phyloP scores from a whole-genome alignment of 140 eudicot species.

The Senecio squalidus region DNA sequence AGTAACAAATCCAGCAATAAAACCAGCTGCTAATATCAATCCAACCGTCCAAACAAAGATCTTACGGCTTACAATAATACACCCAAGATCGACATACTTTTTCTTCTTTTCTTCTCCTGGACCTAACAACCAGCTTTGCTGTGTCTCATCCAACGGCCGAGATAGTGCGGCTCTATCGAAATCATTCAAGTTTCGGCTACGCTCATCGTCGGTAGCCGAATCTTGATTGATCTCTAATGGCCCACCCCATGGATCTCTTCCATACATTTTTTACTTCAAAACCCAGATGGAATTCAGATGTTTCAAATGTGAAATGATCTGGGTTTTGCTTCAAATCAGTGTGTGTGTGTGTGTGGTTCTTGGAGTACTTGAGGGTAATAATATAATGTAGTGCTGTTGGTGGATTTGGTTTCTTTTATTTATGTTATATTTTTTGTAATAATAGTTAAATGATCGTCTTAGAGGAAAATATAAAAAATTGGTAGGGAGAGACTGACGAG shows the following conservation, averaged over 20 bases:
- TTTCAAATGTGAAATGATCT: constrained; percentile 8
- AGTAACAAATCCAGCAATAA: constrained; percentile 61
- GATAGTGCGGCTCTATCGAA: constrained; percentile 83
- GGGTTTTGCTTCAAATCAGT: constrained; percentile 2
- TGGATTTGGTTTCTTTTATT: constrained; percentile 7
- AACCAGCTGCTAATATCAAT: constrained; percentile 62
- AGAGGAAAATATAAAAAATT: constrained; percentile 17
- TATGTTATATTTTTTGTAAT: constrained; percentile 7
- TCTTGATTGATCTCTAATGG: constrained; percentile 88
- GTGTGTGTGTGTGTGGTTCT: background rate
- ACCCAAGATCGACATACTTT: constrained; percentile 93
- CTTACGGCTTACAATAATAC: constrained; percentile 86
- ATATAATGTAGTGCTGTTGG: constrained; percentile 17
- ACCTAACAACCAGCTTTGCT: constrained; percentile 93
- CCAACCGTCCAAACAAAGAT: constrained; percentile 88
- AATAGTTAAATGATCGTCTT: constrained; percentile 8
- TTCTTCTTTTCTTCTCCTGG: constrained; percentile 95
- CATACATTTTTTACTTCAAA: constrained; percentile 50
- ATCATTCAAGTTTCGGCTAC: constrained; percentile 79
- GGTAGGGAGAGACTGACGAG: constrained; percentile 38
- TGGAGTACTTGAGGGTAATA: background rate
- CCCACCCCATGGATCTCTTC: constrained; percentile 99
- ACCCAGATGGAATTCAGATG: constrained; percentile 11
- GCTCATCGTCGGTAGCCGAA: constrained; percentile 88
- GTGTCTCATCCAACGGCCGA: constrained; percentile 86